phyloP scores from a whole-genome alignment of 2,329 filamentous ascomycete species.

The Pezizomycotina sp. region DNA sequence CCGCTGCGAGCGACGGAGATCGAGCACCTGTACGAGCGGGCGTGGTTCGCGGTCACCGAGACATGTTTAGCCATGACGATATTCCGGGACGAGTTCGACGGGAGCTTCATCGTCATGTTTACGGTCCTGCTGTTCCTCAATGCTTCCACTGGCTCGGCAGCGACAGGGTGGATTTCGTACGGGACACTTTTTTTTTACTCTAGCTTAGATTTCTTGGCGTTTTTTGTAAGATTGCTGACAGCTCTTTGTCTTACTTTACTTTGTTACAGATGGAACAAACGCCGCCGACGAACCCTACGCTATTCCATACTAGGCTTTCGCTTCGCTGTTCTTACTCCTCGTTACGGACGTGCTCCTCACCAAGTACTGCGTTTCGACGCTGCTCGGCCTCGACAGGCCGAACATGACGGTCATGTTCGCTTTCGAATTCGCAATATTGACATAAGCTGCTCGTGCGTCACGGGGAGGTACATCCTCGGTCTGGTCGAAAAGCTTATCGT shows the following conservation, averaged over 20 bases:
- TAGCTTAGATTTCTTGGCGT: too few species aligned
- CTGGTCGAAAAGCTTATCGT: conserved; percentile 62
- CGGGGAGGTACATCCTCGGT: conserved; percentile 60
- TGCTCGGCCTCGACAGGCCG: conserved; percentile 72
- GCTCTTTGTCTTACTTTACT: neutral
- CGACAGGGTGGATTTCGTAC: conserved; percentile 72
- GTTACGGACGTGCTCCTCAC: conserved; percentile 67
- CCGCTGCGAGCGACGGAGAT: conserved; percentile 82
- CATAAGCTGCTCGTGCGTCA: conserved; percentile 67
- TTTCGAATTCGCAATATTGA: conserved; percentile 85
- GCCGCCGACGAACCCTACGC: conserved; percentile 67
- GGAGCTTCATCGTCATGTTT: conserved; percentile 94
- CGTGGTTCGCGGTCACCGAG: conserved; percentile 95
- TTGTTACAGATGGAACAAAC: conserved; percentile 52
- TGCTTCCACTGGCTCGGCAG: conserved; percentile 98
- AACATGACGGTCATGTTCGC: conserved; percentile 99
- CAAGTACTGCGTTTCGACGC: conserved; percentile 61
- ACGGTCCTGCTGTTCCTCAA: conserved; percentile 74
- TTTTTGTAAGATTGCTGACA: neutral
- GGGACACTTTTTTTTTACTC: too few species aligned
- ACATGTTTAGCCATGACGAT: conserved; percentile 97
- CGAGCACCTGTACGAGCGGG: conserved; percentile 92
- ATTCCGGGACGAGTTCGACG: conserved; percentile 85
- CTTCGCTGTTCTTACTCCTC: conserved; percentile 64
- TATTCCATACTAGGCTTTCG: conserved; percentile 73